These are phyloP conservation scores for Umbelopsis sp. DNA, from an alignment of 192 early-diverging fungal genomes.

Conservation along the genomic window DNA sequence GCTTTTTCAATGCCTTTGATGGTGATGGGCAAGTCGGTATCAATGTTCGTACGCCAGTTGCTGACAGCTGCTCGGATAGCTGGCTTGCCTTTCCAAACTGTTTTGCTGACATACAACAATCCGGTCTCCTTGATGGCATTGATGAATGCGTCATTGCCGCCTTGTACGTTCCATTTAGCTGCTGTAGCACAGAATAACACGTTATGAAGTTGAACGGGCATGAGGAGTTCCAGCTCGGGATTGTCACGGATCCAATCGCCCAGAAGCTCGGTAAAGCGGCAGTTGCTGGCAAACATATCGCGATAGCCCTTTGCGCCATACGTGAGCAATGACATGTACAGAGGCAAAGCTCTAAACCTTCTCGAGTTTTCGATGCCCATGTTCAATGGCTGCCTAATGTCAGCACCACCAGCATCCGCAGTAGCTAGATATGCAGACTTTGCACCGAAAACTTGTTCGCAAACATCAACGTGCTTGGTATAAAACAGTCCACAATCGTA, in stretches of 20 bases:
- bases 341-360: slow-evolving; percentile 59
- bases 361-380: slow-evolving; percentile 64
- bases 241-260: slow-evolving; percentile 48
- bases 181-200: slow-evolving; percentile 31
- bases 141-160: slow-evolving; percentile 39
- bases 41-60: slow-evolving; percentile 49
- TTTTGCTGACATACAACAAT: slow-evolving; percentile 52
- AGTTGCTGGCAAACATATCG: slow-evolving; percentile 50
- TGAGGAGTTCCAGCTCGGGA: not conserved
- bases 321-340: slow-evolving; percentile 53
- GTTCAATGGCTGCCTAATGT: slow-evolving; percentile 47
- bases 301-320: slow-evolving; percentile 57
- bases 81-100: slow-evolving; percentile 44
- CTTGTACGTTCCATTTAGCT: slow-evolving; percentile 4
- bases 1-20: slow-evolving; percentile 25
- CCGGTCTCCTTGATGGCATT: slow-evolving; percentile 47
- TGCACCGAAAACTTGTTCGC: slow-evolving; percentile 35
- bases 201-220: not conserved
- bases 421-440: slow-evolving; percentile 44
- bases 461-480: slow-evolving; percentile 34
- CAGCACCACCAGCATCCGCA: slow-evolving; percentile 3
- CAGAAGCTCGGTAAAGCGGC: slow-evolving; percentile 47
- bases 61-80: slow-evolving; percentile 55
- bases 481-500: slow-evolving; percentile 64
- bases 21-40: slow-evolving; percentile 31